phyloP scores from a whole-genome alignment of 2,329 filamentous ascomycete species.

The Conoideocrella luteorostrata region DNA sequence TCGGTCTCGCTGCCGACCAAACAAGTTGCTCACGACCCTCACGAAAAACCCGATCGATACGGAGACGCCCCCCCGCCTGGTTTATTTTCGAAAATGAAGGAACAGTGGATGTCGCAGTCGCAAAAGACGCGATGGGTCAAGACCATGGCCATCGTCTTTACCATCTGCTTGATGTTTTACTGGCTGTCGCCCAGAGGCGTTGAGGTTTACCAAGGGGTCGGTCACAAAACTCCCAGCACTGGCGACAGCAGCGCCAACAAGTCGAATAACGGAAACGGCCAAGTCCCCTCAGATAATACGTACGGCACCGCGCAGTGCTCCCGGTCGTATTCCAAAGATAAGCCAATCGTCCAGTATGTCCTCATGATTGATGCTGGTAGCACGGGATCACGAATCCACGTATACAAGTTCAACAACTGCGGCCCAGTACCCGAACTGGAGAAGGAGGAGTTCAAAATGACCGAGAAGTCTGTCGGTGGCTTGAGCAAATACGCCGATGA shows the following conservation, averaged over 20 bases:
- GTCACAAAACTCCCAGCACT: conserved; percentile 3
- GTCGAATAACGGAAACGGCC: conserved; percentile 31
- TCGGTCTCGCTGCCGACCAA: conserved; percentile 58
- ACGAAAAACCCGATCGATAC: conserved; percentile 61
- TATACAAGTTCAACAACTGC: conserved; percentile 99
- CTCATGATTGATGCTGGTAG: conserved; percentile 98
- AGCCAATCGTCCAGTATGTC: conserved; percentile 94
- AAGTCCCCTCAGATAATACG: conserved; percentile 52
- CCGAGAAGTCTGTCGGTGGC: conserved; percentile 74
- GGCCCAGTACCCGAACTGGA: conserved; percentile 92
- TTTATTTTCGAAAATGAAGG: conserved; percentile 49
- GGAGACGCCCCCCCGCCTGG: conserved; percentile 39
- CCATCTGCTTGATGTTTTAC: conserved; percentile 56
- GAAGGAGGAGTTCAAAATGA: conserved; percentile 89
- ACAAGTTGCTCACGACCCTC: conserved; percentile 52
- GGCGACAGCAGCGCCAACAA: not conserved
- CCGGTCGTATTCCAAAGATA: conserved; percentile 76
- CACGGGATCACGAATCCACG: conserved; percentile 95
- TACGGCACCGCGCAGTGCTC: conserved; percentile 70
- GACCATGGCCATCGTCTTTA: conserved; percentile 55
- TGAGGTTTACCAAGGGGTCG: conserved; percentile 41
- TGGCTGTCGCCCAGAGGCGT: conserved; percentile 55
- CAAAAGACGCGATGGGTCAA: conserved; percentile 61
- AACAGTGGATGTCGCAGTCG: conserved; percentile 55
- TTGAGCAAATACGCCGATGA: conserved; percentile 84